Evolutionary conservation across 2,329 filamentous ascomycete genomes (phyloP).

Genomic region (Fusarium sterilihyphosum): DNA sequence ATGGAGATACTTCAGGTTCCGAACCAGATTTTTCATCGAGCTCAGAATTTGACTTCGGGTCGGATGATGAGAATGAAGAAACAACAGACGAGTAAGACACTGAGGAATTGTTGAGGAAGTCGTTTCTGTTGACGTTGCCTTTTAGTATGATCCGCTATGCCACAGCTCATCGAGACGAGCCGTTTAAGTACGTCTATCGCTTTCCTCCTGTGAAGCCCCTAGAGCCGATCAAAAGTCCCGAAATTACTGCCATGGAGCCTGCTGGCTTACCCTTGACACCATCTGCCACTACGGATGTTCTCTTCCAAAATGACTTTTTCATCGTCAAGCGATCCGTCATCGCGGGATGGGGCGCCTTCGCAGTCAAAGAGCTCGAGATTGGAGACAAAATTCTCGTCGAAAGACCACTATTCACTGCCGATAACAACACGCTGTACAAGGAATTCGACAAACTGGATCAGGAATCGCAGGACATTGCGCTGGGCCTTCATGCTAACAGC

Average conservation of each 20-base stretch:
- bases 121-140: background rate
- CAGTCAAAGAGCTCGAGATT: conserved; percentile 49
- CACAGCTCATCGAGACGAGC: conserved; percentile 17
- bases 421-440: conserved; percentile 42
- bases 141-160: conserved; percentile 27
- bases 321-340: conserved; percentile 52
- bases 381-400: conserved; percentile 58
- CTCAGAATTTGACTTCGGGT: conserved; percentile 30
- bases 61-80: conserved; percentile 37
- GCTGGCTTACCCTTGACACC: conserved; percentile 10
- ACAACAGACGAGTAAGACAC: conserved; percentile 33
- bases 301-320: conserved; percentile 55
- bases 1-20: conserved; percentile 34
- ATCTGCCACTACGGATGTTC: background rate
- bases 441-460: conserved; percentile 50
- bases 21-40: conserved; percentile 33
- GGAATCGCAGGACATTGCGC: conserved; percentile 46
- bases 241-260: background rate
- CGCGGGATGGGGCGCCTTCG: conserved; percentile 60
- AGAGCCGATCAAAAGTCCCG: background rate
- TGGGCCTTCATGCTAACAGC: conserved; percentile 52
- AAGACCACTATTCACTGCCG: conserved; percentile 52
- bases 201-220: conserved; percentile 19
- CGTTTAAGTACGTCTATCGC: conserved; percentile 8
- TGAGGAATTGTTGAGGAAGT: background rate